Evolutionary conservation across 352 stramenopile species (phyloP).

Genomic region (Globisporangium yorkense): DNA sequence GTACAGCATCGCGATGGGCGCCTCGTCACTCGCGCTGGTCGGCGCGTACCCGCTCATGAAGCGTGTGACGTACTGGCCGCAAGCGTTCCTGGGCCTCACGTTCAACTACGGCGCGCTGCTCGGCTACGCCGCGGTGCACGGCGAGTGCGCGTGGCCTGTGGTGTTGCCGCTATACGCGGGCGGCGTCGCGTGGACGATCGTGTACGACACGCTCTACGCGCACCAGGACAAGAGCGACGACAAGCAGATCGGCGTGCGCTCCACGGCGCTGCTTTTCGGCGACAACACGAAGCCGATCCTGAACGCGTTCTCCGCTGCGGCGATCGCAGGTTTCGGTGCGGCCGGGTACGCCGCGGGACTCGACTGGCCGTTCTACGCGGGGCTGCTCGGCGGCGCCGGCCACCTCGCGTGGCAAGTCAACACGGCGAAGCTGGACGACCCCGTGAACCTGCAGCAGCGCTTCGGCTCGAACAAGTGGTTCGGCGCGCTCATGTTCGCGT

Average conservation of each 20-base stretch:
- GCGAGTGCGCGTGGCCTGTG: constrained; percentile 75
- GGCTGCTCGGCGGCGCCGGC: constrained; percentile 75
- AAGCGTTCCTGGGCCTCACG: constrained; percentile 95
- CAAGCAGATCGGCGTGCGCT: constrained; percentile 92
- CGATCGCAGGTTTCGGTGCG: constrained; percentile 57
- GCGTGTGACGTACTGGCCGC: constrained; percentile 96
- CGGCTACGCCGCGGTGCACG: constrained; percentile 88
- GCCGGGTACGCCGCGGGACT: constrained; percentile 78
- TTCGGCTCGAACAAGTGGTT: constrained; percentile 95
- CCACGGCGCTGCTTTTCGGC: constrained; percentile 95
- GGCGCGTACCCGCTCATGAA: constrained; percentile 97
- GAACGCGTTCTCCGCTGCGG: constrained; percentile 69
- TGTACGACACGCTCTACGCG: constrained; percentile 99
- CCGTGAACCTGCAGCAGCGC: constrained; percentile 89
- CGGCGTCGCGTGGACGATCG: constrained; percentile 96
- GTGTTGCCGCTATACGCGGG: constrained; percentile 93
- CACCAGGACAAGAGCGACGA: constrained; percentile 99
- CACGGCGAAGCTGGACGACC: constrained; percentile 93
- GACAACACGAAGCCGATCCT: constrained; percentile 92
- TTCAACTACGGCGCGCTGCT: constrained; percentile 99
- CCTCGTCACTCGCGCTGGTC: constrained; percentile 92
- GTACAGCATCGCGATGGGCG: constrained; percentile 92
- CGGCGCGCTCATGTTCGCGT: constrained; percentile 77
- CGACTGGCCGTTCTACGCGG: constrained; percentile 87
- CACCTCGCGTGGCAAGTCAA: constrained; percentile 97